Conservation (phyloP, 1,284 basidiomycete species). For the Marasmius tenuissimus region DNA sequence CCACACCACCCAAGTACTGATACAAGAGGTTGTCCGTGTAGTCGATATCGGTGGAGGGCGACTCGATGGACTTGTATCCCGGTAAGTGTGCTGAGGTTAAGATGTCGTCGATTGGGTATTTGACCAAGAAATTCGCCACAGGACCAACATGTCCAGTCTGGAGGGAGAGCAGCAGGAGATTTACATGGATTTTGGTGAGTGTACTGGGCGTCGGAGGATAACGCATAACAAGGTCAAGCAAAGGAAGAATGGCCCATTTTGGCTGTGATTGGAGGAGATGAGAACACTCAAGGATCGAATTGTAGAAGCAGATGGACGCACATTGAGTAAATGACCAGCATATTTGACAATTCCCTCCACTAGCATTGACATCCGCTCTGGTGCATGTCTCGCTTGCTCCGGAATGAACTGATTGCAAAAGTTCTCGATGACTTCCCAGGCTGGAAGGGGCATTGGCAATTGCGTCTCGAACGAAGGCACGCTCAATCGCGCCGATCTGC, state of each 20-base stretch:
- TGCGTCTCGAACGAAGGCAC: conserved; percentile 14
- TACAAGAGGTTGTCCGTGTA: conserved; percentile 79
- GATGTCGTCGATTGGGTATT: conserved; percentile 13
- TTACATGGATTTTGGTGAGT: conserved; percentile 68
- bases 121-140: conserved; percentile 6
- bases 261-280: conserved; percentile 14
- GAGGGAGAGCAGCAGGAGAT: conserved; percentile 49
- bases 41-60: conserved; percentile 39
- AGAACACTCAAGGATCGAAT: not conserved
- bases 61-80: conserved; percentile 9
- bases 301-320: conserved; percentile 16
- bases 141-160: conserved; percentile 9
- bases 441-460: conserved; percentile 37
- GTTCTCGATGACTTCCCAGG: conserved; percentile 40
- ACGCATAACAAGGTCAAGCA: conserved; percentile 57
- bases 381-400: conserved; percentile 59
- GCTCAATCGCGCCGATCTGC: conserved; percentile 54
- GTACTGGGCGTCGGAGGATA: conserved; percentile 56
- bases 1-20: conserved; percentile 69
- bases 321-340: conserved; percentile 35
- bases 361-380: conserved; percentile 49
- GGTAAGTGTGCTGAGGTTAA: conserved; percentile 15
- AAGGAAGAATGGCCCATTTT: conserved; percentile 53
- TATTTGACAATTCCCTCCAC: conserved; percentile 45
- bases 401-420: conserved; percentile 63